These are phyloP conservation scores for Sarocladiaceae sp. DNA, from an alignment of 2,329 filamentous ascomycete genomes.

Conservation along the genomic window DNA sequence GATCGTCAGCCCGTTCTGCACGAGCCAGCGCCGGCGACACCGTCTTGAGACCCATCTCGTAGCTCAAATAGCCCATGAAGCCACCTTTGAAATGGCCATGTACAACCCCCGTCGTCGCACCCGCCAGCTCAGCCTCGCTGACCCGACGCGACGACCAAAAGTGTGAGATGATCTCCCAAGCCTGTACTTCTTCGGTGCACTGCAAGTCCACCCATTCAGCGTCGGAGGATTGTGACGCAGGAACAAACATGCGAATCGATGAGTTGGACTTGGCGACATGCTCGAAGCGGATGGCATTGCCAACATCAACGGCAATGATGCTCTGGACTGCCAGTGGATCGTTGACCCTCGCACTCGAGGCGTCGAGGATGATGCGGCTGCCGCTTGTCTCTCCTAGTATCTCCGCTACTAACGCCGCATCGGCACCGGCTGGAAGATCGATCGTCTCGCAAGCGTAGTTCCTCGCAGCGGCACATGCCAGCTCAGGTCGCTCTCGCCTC, in stretches of 20 bases:
- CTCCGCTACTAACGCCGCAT: slow-evolving; percentile 50
- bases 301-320: slow-evolving; percentile 63
- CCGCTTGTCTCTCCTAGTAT: slow-evolving; percentile 31
- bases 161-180: slow-evolving; percentile 4
- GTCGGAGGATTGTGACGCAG: background rate
- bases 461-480: slow-evolving; percentile 21
- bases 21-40: slow-evolving; percentile 24
- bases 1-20: slow-evolving; percentile 26
- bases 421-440: slow-evolving; percentile 36
- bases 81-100: slow-evolving; percentile 12
- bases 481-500: slow-evolving; percentile 9
- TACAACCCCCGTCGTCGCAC: background rate
- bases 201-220: background rate
- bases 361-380: slow-evolving; percentile 54
- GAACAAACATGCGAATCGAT: slow-evolving; percentile 2
- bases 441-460: slow-evolving; percentile 36
- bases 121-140: background rate
- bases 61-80: slow-evolving; percentile 15
- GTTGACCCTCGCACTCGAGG: slow-evolving; percentile 45
- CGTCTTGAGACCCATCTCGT: slow-evolving; percentile 14
- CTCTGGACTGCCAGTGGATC: slow-evolving; percentile 51
- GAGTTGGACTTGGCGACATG: slow-evolving; percentile 36
- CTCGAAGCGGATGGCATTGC: slow-evolving; percentile 49
- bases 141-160: slow-evolving; percentile 1
- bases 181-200: background rate